Evolutionary conservation across 345 rosid species (phyloP), one percentile per base, ranked within the genome.

Genomic region (Camelina neglecta): DNA sequence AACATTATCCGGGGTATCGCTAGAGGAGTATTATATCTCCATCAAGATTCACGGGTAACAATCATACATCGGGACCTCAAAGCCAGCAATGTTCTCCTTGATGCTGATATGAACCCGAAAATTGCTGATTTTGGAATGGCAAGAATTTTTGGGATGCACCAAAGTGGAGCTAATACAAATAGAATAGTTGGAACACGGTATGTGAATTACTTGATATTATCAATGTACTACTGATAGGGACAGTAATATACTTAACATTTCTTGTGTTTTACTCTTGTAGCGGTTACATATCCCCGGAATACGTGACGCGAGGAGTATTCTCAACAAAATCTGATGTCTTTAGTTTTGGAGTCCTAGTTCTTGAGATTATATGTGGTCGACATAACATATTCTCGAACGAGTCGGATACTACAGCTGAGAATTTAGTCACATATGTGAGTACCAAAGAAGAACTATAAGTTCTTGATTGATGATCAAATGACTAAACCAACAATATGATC

Each of bases 271-370:
- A 26, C 60, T 29, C 0, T 56, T 13, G 20, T 11, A 68, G 72
- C 4, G 72, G 49, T 6, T 75, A 75, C 60, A 75, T 75, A 73
- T 23, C 79, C 13, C 73, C 79, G 0, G 79, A 75, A 21, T 75
- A 75, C 26, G 66, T 50, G 42, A 35, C 48, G 79, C 67, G 59
- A 0, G 73, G 79, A 2, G 61, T 35, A 8, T 65, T 35, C 53
- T 66, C 79, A 8, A 59, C 26, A 29, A 75, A 75, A 24, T 75
- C 72, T 5, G 79, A 75, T 16, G 20, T 75, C 12, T 75, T 67
- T 11, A 75, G 73, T 31, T 75, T 75, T 8, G 79, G 79, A 67
- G 74, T 75, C 20, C 58, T 75, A 50, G 44, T 75, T 67, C 73
- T 75, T 13, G 79, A 75, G 73, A 75, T 75, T 26, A 57, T 75